Base-by-base conservation (phyloP, 805 yeast species). In the Kodamaea kakaduensis region DNA sequence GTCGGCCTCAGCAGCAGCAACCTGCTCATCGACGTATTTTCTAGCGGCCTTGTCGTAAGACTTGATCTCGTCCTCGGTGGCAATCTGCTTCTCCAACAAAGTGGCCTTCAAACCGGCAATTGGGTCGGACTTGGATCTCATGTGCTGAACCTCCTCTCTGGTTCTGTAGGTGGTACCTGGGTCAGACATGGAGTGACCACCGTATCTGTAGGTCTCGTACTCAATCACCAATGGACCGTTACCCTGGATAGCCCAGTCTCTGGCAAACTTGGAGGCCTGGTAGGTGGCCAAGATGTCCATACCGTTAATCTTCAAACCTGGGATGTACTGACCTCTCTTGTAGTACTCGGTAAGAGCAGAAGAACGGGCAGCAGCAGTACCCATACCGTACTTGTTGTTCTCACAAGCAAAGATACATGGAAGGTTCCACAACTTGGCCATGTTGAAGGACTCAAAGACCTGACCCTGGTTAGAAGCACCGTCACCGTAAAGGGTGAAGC, bases 151-250 rank as follows among this genome's bases (percentile, higher is more conserved):
- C 75, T 93, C 98, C 73, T 93, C 98, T 76, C 98, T 89, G 61
- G 98, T 93, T 80, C 98, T 84, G 82, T 93, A 93, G 50, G 98
- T 93, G 66, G 98, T 93, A 77, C 98, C 98, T 58, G 98, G 98
- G 71, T 93, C 98, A 51, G 97, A 90, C 97, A 93, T 93, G 52
- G 98, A 93, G 80, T 93, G 98, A 67, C 98, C 98, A 75, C 97
- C 97, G 66, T 93, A 93, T 77, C 98, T 84, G 74, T 93, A 93
- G 53, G 98, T 93, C 74, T 89, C 97, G 70, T 84, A 93, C 75
- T 93, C 98, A 51, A 93, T 60, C 36, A 93, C 96, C 51, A 93
- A 69, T 47, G 98, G 98, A 47, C 97, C 98, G 58, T 90, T 89
- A 58, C 96, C 96, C 43, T 81, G 70, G 44, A 84, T 74, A 64